These are phyloP conservation scores for Erythrophleum fordii DNA, from an alignment of 306 rosid species.

Conservation along the genomic window DNA sequence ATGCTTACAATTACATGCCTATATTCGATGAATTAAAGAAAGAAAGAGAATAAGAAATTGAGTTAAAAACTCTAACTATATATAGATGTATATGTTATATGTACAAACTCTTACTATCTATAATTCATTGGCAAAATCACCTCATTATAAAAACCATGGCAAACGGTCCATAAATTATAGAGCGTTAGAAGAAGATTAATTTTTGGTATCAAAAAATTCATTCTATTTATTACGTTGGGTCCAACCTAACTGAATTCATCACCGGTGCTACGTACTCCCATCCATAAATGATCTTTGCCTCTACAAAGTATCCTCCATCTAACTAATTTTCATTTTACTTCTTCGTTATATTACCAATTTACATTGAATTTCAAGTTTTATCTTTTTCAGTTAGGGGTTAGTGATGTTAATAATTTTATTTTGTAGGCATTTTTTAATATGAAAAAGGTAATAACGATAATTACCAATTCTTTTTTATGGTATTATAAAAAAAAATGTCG, in stretches of 20 bases:
- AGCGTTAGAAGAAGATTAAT: conserved; percentile 31
- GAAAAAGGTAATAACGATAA: neutral
- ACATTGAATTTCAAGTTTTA: neutral
- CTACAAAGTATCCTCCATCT: conserved; percentile 41
- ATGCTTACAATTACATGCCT: neutral
- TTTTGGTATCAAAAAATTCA: conserved; percentile 41
- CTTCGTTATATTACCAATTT: neutral
- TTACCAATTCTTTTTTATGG: neutral
- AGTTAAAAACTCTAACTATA: conserved; percentile 29
- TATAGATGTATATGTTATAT: neutral
- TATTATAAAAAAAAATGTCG: too few relatives aligned
- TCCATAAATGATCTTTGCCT: conserved; percentile 64
- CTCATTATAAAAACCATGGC: conserved; percentile 32
- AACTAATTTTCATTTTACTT: conserved; percentile 25
- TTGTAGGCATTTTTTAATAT: neutral
- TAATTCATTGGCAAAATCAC: conserved; percentile 26
- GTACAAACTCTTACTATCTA: neutral
- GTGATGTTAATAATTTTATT: neutral
- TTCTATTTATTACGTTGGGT: conserved; percentile 70
- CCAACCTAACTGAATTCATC: conserved; percentile 60
- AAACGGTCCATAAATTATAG: conserved; percentile 52
- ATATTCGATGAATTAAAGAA: neutral
- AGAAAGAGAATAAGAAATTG: conserved; percentile 16
- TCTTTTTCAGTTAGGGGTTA: neutral
- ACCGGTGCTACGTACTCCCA: conserved; percentile 47